phyloP scores from a whole-genome alignment of 1,284 basidiomycete species.

The Ceratobasidium sp. region DNA sequence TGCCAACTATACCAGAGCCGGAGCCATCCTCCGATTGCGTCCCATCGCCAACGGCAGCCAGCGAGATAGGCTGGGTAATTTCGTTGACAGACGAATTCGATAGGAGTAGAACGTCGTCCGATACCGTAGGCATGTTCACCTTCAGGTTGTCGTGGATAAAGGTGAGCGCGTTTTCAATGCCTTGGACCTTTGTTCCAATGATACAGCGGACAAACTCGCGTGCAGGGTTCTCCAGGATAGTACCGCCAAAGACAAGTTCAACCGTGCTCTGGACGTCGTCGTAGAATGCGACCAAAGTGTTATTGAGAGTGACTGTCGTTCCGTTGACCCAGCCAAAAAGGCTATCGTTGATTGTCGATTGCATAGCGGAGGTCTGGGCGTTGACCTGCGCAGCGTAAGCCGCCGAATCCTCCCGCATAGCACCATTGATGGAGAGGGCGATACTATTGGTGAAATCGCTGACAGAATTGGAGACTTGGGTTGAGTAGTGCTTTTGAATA shows the following conservation, averaged over 20 bases:
- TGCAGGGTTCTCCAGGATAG: constrained; percentile 78
- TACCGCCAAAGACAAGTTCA: constrained; percentile 75
- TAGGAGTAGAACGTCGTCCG: constrained; percentile 74
- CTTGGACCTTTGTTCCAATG: constrained; percentile 85
- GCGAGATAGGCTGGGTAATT: constrained; percentile 75
- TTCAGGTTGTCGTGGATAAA: constrained; percentile 89
- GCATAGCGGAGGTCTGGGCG: constrained; percentile 66
- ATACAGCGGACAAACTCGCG: constrained; percentile 88
- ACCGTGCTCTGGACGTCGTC: constrained; percentile 73
- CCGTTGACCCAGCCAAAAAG: constrained; percentile 93
- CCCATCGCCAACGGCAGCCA: constrained; percentile 73
- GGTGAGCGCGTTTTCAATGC: constrained; percentile 84
- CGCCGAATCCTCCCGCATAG: constrained; percentile 78
- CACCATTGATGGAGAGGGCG: constrained; percentile 75
- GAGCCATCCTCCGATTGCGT: constrained; percentile 55
- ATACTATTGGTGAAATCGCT: constrained; percentile 73
- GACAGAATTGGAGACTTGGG: constrained; percentile 64
- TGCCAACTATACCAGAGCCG: constrained; percentile 67
- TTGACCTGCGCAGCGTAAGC: constrained; percentile 81
- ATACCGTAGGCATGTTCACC: constrained; percentile 76
- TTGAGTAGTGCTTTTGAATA: constrained; percentile 67
- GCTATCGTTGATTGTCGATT: constrained; percentile 79
- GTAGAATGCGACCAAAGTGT: constrained; percentile 75
- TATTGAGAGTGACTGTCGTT: constrained; percentile 88
- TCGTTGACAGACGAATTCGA: constrained; percentile 72